phyloP scores from a whole-genome alignment of 768 basidiomycete genomes.

The Mycena venus region DNA sequence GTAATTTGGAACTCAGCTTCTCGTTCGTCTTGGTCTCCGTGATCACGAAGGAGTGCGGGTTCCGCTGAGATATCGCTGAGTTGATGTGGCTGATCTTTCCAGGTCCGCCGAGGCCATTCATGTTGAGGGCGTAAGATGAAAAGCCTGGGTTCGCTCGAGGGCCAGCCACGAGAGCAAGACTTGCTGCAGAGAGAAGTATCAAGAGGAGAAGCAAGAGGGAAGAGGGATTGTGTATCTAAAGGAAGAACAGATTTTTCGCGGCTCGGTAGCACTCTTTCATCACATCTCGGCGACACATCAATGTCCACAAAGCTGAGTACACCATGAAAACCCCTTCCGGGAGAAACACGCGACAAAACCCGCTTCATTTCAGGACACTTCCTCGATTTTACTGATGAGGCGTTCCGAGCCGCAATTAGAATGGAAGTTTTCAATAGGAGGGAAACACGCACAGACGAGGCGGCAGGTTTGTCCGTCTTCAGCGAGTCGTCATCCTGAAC shows the following conservation, averaged over 20 bases:
- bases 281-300: not conserved
- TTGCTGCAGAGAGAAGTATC: not conserved
- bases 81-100: slow-evolving; percentile 12
- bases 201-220: not conserved
- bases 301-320: slow-evolving; percentile 3
- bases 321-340: slow-evolving; percentile 4
- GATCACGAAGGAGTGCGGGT: slow-evolving; percentile 1
- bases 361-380: not conserved
- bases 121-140: not conserved
- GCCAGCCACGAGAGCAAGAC: not conserved
- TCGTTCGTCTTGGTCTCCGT: slow-evolving; percentile 14
- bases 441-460: not conserved
- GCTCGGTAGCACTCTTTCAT: slow-evolving; percentile 12
- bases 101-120: not conserved
- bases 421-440: not conserved
- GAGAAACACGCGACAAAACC: not conserved
- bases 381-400: not conserved
- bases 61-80: not conserved
- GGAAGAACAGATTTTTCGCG: slow-evolving; percentile 15
- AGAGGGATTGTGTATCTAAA: not conserved
- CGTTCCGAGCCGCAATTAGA: slow-evolving; percentile 1
- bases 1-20: slow-evolving; percentile 21
- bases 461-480: not conserved
- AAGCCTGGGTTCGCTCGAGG: not conserved
- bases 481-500: not conserved